Evolutionary conservation across 768 basidiomycete genomes (phyloP).

Genomic region (Boletus barrowsii): DNA sequence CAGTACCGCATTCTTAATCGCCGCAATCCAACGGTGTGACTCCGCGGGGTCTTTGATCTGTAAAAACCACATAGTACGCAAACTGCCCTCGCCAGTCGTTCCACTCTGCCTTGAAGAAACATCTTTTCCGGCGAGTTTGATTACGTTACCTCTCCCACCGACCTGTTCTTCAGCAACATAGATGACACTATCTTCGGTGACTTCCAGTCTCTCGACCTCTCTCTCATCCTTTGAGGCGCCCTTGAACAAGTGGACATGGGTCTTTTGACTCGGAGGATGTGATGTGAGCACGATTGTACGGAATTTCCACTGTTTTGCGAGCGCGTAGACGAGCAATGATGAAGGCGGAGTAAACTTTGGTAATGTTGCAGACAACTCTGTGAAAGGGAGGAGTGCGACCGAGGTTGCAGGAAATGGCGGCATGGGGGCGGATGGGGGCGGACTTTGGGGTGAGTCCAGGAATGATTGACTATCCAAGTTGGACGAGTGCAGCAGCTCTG

Average conservation of each 20-base stretch:
- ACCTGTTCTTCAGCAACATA: conserved; percentile 62
- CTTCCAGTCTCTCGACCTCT: conserved; percentile 72
- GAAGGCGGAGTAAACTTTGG: conserved; percentile 69
- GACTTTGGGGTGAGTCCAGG: conserved; percentile 17
- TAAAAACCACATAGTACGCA: conserved; percentile 50
- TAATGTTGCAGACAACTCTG: conserved; percentile 50
- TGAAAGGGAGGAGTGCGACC: conserved; percentile 48
- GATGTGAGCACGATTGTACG: conserved; percentile 61
- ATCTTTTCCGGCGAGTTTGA: conserved; percentile 68
- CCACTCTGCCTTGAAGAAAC: conserved; percentile 42
- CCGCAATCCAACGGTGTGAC: conserved; percentile 72
- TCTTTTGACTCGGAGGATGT: conserved; percentile 33
- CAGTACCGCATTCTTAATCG: conserved; percentile 70
- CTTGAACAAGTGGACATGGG: conserved; percentile 76
- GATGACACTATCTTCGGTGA: conserved; percentile 73
- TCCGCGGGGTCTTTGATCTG: conserved; percentile 60
- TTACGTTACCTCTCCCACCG: conserved; percentile 46
- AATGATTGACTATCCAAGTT: conserved; percentile 12
- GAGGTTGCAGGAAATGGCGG: conserved; percentile 66
- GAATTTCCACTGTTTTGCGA: conserved; percentile 70
- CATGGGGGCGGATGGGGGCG: conserved; percentile 6
- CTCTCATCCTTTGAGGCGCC: conserved; percentile 52
- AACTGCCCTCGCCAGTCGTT: conserved; percentile 6
- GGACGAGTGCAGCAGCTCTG: conserved; percentile 44
- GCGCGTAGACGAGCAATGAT: conserved; percentile 67